Percentiles rank a stretch among this genome's conserved stretches.
phyloP scores from a whole-genome alignment of 345 rosid genomes.

The Brassica carinata region DNA sequence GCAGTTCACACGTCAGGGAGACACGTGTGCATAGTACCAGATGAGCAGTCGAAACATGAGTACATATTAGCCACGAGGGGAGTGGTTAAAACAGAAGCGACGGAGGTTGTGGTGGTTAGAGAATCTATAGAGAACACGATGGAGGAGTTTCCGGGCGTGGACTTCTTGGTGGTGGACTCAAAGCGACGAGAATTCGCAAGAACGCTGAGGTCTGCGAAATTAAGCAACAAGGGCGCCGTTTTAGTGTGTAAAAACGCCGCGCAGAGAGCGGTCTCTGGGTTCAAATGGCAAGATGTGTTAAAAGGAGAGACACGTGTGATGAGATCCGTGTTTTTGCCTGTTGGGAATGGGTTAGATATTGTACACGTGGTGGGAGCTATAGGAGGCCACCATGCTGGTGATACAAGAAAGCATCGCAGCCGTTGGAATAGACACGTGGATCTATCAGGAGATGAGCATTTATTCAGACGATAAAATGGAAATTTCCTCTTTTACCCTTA shows the following conservation, averaged over 20 bases:
- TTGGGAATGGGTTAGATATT: constrained; percentile 77
- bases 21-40: constrained; percentile 81
- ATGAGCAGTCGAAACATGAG: constrained; percentile 62
- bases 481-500: background rate
- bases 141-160: constrained; percentile 56
- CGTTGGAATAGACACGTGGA: constrained; percentile 79
- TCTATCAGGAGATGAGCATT: constrained; percentile 74
- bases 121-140: constrained; percentile 57
- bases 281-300: constrained; percentile 62
- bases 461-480: constrained; percentile 45
- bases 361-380: constrained; percentile 59
- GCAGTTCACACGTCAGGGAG: constrained; percentile 68
- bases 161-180: constrained; percentile 82
- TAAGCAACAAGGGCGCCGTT: constrained; percentile 72
- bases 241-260: constrained; percentile 75
- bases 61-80: constrained; percentile 49
- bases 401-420: constrained; percentile 40
- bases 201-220: constrained; percentile 61
- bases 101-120: constrained; percentile 54
- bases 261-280: constrained; percentile 44
- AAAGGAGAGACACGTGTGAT: constrained; percentile 63
- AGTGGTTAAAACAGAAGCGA: constrained; percentile 31
- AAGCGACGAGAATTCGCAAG: constrained; percentile 54
- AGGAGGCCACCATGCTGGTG: constrained; percentile 29
- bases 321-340: constrained; percentile 67